Evolutionary conservation across 2,329 filamentous ascomycete species (phyloP), one percentile per base, ranked within the genome.

Genomic region (Sarocladium kiliense): DNA sequence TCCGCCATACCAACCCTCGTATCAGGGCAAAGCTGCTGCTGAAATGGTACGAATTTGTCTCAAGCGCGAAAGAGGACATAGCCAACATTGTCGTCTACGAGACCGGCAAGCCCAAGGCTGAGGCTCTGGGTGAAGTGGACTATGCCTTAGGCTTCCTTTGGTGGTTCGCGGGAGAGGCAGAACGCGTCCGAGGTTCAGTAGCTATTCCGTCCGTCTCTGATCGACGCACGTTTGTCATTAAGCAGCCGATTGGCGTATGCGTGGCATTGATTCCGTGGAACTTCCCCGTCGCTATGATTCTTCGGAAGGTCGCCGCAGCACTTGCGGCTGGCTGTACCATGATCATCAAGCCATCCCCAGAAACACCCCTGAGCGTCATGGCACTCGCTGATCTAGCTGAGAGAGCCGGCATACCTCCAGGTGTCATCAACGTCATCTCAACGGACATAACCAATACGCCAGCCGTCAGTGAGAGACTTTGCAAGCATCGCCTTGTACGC

Each of bases 281-380:
- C 68, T 88, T 86, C 60, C 79, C 79, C 11, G 65, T 77, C 25
- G 77, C 76, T 10, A 77, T 82, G 68, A 69, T 77, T 9, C 67
- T 76, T 18, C 63, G 75, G 14, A 78, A 79, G 57, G 68, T 72
- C 12, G 71, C 68, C 1, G 72, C 82, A 0, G 83, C 82, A 1
- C 72, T 91, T 23, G 88, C 87, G 25, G 87, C 86, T 12, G 88
- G 88, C 18, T 90, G 87, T 66, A 89, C 86, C 1, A 88, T 92
- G 82, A 76, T 92, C n/a, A 76, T 82, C 16, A 90, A 90, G 70
- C 85, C 87, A 2, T 86, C 82, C 3, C 86, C 86, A 1, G 86
- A 89, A 66, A 91, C 88, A 2, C 88, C 88, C 0, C 80, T 89
- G 63, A 89, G 86, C 21, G 81, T 85, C 1, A 80, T 89, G 30